Evolutionary conservation across 352 stramenopile species (phyloP).

Genomic region (Globisporangium heterothallicum): DNA sequence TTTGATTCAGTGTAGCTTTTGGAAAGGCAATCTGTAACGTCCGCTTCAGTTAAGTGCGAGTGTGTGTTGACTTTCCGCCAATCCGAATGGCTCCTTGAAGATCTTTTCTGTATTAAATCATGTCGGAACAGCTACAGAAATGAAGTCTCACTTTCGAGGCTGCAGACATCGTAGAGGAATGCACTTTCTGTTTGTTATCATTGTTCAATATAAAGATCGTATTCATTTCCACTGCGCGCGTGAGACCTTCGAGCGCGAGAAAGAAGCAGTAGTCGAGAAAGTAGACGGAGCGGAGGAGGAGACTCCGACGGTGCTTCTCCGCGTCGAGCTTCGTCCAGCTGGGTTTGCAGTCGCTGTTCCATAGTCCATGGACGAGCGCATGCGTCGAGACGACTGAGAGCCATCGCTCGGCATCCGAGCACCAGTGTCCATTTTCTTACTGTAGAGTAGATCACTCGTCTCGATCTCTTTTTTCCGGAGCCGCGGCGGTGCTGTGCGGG

Average conservation of each 20-base stretch:
- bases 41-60: slow-evolving; percentile 3
- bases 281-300: background rate
- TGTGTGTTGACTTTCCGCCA: background rate
- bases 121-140: no score
- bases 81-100: slow-evolving; percentile 1
- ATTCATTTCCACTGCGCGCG: slow-evolving; percentile 49
- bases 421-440: slow-evolving; percentile 31
- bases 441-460: slow-evolving; percentile 33
- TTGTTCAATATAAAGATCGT: background rate
- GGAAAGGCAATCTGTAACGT: no score
- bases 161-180: no score
- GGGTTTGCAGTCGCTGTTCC: background rate
- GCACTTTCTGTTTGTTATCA: background rate
- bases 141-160: no score
- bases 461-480: slow-evolving; percentile 37
- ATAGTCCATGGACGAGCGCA: slow-evolving; percentile 31
- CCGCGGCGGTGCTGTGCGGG: slow-evolving; percentile 35
- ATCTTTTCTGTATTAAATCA: slow-evolving; percentile 8
- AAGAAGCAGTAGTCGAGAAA: slow-evolving; percentile 9
- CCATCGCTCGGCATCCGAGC: slow-evolving; percentile 20
- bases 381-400: slow-evolving; percentile 19
- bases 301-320: slow-evolving; percentile 8
- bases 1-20: no score
- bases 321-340: background rate
- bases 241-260: slow-evolving; percentile 16